Conservation (phyloP, 2,329 filamentous ascomycete species). For the Aspergillus sp. region DNA sequence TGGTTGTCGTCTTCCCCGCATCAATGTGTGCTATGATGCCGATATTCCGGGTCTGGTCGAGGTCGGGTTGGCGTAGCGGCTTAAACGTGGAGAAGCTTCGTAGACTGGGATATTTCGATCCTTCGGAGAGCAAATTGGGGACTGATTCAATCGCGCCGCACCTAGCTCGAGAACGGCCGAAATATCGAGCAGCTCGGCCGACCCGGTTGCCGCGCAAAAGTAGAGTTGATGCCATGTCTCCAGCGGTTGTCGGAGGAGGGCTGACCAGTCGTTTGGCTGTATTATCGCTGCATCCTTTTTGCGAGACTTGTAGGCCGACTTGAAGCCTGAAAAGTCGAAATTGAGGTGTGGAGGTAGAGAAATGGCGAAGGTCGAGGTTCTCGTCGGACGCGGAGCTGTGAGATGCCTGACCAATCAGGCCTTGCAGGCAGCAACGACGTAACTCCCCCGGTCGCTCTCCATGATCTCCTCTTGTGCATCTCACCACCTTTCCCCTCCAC, state of each 20-base stretch:
- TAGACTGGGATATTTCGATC: background rate
- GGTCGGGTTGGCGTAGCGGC: conserved; percentile 26
- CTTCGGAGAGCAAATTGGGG: background rate
- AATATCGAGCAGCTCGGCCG: conserved; percentile 18
- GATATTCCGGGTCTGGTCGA: conserved; percentile 80
- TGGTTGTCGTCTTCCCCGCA: conserved; percentile 97
- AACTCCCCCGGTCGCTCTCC: conserved; percentile 16
- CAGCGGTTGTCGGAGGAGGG: conserved; percentile 12
- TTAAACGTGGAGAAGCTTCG: conserved; percentile 31
- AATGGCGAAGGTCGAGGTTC: conserved; percentile 13
- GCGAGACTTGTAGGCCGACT: background rate
- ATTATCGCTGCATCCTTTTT: conserved; percentile 1
- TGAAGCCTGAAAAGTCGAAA: background rate
- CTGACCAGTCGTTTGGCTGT: background rate
- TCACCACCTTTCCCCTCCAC: background rate
- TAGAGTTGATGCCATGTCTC: conserved; percentile 31
- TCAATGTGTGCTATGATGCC: conserved; percentile 99
- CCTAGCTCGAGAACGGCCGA: conserved; percentile 5
- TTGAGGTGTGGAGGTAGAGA: background rate
- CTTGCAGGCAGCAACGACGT: conserved; percentile 18
- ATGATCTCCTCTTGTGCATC: conserved; percentile 6
- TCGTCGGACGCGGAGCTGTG: conserved; percentile 8
- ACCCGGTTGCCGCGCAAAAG: conserved; percentile 29
- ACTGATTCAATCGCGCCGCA: conserved; percentile 4
- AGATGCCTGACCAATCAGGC: conserved; percentile 24